A percentile compares a stretch with the other conserved stretches of the same genome.
These are phyloP conservation scores for Chrysopogon serrulatus DNA, from an alignment of 176 grass and related monocot species.

Conservation along the genomic window DNA sequence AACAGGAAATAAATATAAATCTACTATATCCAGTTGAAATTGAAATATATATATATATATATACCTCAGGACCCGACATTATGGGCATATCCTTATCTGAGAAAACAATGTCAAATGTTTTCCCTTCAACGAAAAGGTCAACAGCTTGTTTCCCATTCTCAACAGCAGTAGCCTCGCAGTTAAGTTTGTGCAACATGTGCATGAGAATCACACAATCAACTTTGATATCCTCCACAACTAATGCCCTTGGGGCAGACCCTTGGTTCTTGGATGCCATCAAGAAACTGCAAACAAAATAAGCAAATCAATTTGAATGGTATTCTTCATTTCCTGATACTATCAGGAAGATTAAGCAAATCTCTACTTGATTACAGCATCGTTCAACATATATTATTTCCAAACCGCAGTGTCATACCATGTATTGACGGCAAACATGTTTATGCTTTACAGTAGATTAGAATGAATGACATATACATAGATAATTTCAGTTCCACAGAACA, in stretches of 20 bases:
- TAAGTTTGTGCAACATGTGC: neutral
- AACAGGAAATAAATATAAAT: neutral
- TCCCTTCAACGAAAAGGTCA: conserved; percentile 16
- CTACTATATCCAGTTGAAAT: neutral
- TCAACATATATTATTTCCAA: too few relatives aligned
- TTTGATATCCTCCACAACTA: conserved; percentile 11
- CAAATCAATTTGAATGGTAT: neutral
- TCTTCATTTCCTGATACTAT: too few relatives aligned
- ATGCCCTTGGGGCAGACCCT: neutral
- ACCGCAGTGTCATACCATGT: too few relatives aligned
- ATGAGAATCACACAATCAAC: neutral
- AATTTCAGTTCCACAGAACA: too few relatives aligned
- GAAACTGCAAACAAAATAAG: neutral
- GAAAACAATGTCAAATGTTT: conserved; percentile 29
- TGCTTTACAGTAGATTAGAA: too few relatives aligned
- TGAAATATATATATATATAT: too few relatives aligned
- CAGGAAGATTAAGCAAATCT: neutral
- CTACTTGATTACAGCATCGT: neutral
- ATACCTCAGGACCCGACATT: conserved; percentile 30
- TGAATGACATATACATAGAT: too few relatives aligned
- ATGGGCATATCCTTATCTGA: conserved; percentile 19
- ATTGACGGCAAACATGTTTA: too few relatives aligned
- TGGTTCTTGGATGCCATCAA: neutral
- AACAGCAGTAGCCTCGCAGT: neutral
- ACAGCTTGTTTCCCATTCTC: conserved; percentile 31